Base-by-base conservation (phyloP, 805 yeast genomes). In the Komagataella populi region DNA sequence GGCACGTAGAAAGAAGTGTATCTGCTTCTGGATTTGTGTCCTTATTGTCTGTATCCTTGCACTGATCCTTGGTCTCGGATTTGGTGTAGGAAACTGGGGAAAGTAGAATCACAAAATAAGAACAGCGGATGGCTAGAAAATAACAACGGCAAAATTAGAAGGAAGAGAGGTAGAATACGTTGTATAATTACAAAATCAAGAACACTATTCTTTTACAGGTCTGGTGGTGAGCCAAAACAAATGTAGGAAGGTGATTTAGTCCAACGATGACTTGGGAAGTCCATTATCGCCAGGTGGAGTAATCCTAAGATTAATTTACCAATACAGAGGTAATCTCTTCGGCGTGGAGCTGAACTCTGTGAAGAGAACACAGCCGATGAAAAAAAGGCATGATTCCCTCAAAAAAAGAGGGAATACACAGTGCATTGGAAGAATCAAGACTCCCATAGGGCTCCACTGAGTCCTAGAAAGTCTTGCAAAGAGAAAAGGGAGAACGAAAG, bases 1-100 rank as follows among this genome's bases (percentile, higher is more conserved):
- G 63, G 95, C 96, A 51, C 83, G 99, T 74, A 87, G 73, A 67
- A 88, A 88, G 83, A 89, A 80, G 74, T 78, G 87, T 74, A 86
- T 93, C 81, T 85, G 95, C 65, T 73, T 79, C 63, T 70, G 83
- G 69, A 81, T 87, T 64, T 64, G 73, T 60, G 69, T 78, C 56
- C 61, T 81, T 50, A 73, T 85, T 57, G 65, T 84, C 53, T 71
- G 77, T 56, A 78, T 84, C 60, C 83, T 85, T 46, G 80, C 81
- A 56, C 81, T 79, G 51, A 77, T 83, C 59, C 89, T 87, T 63
- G 84, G 77, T 30, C 39, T 30, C 6, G 39, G 39, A 30, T 30
- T 30, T 14, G 39, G 39, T 30, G 39, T 30, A 12, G 39, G 39
- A 30, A 30, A 30, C 39, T 30, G 39, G 39, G 39, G 39, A 30